A percentile compares a stretch with the other conserved stretches of the same genome.
These are phyloP conservation scores for Nicotiana knightiana DNA, from an alignment of 257 asterid species.

Conservation along the genomic window DNA sequence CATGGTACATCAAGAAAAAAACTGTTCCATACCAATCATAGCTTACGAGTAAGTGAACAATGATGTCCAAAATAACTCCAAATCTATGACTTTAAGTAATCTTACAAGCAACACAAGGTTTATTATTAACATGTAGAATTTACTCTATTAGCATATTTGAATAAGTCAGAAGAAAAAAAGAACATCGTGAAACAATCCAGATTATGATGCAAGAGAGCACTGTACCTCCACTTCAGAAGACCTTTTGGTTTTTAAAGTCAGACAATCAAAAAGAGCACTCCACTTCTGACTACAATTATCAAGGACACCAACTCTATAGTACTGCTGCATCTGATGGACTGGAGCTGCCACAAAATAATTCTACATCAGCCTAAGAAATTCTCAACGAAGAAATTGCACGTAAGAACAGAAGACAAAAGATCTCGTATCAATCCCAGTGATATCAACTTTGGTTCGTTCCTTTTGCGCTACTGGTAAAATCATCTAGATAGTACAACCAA, in stretches of 20 bases:
- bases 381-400: background rate
- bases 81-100: background rate
- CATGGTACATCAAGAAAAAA: background rate
- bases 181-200: background rate
- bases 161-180: background rate
- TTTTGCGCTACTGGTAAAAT: background rate
- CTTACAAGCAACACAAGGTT: background rate
- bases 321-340: conserved; percentile 86
- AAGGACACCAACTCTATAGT: conserved; percentile 69
- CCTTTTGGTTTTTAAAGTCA: conserved; percentile 68
- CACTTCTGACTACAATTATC: conserved; percentile 76
- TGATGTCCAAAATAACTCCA: background rate
- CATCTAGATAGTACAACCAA: background rate
- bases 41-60: background rate
- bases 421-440: background rate
- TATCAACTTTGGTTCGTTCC: background rate
- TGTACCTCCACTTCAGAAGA: conserved; percentile 66
- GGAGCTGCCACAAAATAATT: conserved; percentile 60
- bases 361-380: conserved; percentile 9
- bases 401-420: background rate
- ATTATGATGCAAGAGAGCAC: background rate
- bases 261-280: conserved; percentile 68
- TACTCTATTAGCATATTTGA: background rate
- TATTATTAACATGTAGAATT: background rate
- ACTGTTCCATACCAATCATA: background rate